Percentiles rank a stretch among this genome's conserved stretches.
Conservation (phyloP, 495 filamentous ascomycete species). For the Penicillium angulare region DNA sequence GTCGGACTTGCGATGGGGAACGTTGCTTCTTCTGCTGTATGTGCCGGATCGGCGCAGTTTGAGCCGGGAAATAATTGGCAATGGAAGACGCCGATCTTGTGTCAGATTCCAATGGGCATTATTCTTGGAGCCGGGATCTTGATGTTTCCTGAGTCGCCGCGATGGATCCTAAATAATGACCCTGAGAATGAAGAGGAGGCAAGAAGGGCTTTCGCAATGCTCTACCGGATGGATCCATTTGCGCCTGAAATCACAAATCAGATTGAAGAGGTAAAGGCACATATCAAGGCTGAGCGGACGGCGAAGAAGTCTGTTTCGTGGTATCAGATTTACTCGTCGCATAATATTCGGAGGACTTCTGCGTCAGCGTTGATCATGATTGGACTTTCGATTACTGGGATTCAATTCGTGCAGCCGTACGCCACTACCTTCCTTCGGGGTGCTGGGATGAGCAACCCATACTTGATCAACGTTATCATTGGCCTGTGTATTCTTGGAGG, state of each 20-base stretch:
- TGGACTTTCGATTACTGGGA: conserved; percentile 27
- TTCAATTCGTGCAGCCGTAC: conserved; percentile 31
- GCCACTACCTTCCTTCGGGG: conserved; percentile 25
- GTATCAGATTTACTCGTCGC: conserved; percentile 23
- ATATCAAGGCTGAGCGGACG: conserved; percentile 22
- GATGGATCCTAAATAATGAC: conserved; percentile 24
- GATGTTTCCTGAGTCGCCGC: conserved; percentile 33
- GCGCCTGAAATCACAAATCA: conserved; percentile 20
- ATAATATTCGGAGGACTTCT: conserved; percentile 20
- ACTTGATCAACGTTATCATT: conserved; percentile 31
- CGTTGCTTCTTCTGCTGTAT: conserved; percentile 24
- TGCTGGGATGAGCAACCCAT: conserved; percentile 27
- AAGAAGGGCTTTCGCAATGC: conserved; percentile 18
- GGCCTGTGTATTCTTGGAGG: conserved; percentile 28
- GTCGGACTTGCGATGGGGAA: conserved; percentile 28
- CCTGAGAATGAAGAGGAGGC: conserved; percentile 20
- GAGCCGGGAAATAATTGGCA: conserved; percentile 25
- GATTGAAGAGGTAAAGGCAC: conserved; percentile 21
- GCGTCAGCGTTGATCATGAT: conserved; percentile 25
- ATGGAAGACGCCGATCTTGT: conserved; percentile 32
- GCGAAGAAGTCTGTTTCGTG: conserved; percentile 4
- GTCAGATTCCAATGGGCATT: conserved; percentile 28
- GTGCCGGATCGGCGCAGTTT: conserved; percentile 22
- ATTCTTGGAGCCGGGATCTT: conserved; percentile 26
- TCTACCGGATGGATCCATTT: conserved; percentile 21